phyloP scores from a whole-genome alignment of 225 moss, liverwort and hornwort genomes.

The Pleurozium schreberi region DNA sequence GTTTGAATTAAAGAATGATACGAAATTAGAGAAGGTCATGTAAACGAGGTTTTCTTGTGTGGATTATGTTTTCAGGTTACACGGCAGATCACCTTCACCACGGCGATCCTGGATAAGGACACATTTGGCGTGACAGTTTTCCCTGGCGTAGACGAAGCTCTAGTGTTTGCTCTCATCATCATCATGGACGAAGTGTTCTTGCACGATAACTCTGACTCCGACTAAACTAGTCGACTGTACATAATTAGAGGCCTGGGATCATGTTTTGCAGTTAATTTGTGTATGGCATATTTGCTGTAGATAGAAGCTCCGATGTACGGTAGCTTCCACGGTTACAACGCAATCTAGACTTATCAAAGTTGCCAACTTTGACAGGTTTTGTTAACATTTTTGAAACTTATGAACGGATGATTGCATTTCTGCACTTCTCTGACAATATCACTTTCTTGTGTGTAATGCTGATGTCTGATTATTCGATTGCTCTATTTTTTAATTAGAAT shows the following conservation, averaged over 20 bases:
- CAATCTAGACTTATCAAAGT: background rate
- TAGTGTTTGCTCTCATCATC: slow-evolving; percentile 29
- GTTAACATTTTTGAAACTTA: background rate
- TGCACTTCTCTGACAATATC: background rate
- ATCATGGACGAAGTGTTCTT: slow-evolving; percentile 53
- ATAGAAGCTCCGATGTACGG: background rate
- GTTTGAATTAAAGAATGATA: no score
- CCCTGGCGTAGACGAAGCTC: slow-evolving; percentile 35
- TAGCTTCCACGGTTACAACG: background rate
- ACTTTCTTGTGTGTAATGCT: background rate
- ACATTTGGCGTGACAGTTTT: slow-evolving; percentile 46
- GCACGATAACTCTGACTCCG: slow-evolving; percentile 19
- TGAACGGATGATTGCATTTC: background rate
- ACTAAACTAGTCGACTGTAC: background rate
- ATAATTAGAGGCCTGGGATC: background rate
- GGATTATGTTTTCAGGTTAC: slow-evolving; percentile 3
- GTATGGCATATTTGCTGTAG: background rate
- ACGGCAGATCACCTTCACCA: slow-evolving; percentile 38
- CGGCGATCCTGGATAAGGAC: slow-evolving; percentile 27
- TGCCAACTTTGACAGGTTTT: background rate
- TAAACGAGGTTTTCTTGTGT: background rate
- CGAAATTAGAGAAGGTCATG: background rate
- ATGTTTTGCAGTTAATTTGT: background rate
- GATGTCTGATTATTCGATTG: background rate
- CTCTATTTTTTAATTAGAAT: no score